A percentile compares a stretch with the other conserved stretches of the same genome.
phyloP scores from a whole-genome alignment of 202 grass and related monocot species.

The Carex arenaria region DNA sequence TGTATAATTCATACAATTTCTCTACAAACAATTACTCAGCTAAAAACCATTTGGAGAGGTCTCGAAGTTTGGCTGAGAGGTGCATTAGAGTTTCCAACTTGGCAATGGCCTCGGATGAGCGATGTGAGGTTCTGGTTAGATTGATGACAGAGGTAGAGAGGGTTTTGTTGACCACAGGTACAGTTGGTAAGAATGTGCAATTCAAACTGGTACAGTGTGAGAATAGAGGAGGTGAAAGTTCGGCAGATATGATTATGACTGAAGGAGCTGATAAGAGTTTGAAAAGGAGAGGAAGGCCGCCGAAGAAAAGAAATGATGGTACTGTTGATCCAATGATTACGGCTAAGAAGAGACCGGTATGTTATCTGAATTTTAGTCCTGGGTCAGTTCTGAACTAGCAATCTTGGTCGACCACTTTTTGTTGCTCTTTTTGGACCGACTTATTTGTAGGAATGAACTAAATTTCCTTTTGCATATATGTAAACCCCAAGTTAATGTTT shows the following conservation, averaged over 20 bases:
- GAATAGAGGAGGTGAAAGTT: slow-evolving; percentile 55
- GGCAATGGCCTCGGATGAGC: slow-evolving; percentile 73
- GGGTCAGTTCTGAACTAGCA: background rate
- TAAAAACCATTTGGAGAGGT: slow-evolving; percentile 41
- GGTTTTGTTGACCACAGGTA: slow-evolving; percentile 55
- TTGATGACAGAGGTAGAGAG: slow-evolving; percentile 77
- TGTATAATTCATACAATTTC: slow-evolving; percentile 51
- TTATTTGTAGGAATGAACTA: slow-evolving; percentile 13
- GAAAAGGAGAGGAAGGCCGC: slow-evolving; percentile 54
- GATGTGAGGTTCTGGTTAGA: slow-evolving; percentile 73
- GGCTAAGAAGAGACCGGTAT: slow-evolving; percentile 76
- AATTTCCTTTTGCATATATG: slow-evolving; percentile 3
- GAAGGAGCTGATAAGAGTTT: slow-evolving; percentile 57
- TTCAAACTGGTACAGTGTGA: slow-evolving; percentile 62
- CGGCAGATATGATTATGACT: slow-evolving; percentile 40
- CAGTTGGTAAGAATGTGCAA: slow-evolving; percentile 49
- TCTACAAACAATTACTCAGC: slow-evolving; percentile 34
- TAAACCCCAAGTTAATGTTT: slow-evolving; percentile 50
- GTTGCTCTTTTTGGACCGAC: background rate
- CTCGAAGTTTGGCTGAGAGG: slow-evolving; percentile 51
- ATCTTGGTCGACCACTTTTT: background rate
- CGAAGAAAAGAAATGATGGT: slow-evolving; percentile 62
- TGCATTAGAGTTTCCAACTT: slow-evolving; percentile 71
- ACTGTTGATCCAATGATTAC: slow-evolving; percentile 39
- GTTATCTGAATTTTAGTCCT: slow-evolving; percentile 19